A percentile compares a stretch with the other conserved stretches of the same genome.
Evolutionary conservation across 2,329 filamentous ascomycete species (phyloP).

Genomic region (Sporothrix phasma): DNA sequence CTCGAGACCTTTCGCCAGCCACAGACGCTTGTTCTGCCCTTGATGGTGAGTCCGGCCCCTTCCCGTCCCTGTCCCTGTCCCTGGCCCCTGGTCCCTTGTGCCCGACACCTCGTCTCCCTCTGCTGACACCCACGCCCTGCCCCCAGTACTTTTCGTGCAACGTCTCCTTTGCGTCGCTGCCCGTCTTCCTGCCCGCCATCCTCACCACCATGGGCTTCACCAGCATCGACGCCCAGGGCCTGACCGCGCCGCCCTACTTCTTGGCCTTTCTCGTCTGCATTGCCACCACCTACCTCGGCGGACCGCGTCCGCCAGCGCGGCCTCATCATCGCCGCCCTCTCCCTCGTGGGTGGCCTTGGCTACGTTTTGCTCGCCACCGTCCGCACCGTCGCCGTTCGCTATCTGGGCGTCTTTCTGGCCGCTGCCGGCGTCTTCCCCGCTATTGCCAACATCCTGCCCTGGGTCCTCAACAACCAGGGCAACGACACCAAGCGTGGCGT

Average conservation of each 20-base stretch:
- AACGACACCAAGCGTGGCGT: conserved; percentile 55
- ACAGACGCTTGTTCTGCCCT: conserved; percentile 39
- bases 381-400: conserved; percentile 33
- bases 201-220: conserved; percentile 58
- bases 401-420: conserved; percentile 38
- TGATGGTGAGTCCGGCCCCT: conserved; percentile 18
- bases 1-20: conserved; percentile 36
- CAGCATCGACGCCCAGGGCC: conserved; percentile 56
- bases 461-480: conserved; percentile 62
- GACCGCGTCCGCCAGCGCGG: conserved; percentile 57
- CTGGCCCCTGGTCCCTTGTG: too few relatives aligned
- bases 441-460: conserved; percentile 59
- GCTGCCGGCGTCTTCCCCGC: conserved; percentile 47
- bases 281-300: conserved; percentile 50
- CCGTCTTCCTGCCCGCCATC: conserved; percentile 55
- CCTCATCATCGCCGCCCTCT: conserved; percentile 46
- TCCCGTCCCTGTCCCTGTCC: conserved; percentile 22
- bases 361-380: conserved; percentile 56
- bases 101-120: background rate
- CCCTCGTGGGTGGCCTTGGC: conserved; percentile 47
- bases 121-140: background rate
- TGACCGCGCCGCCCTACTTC: conserved; percentile 63
- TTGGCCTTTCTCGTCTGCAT: conserved; percentile 55
- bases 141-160: conserved; percentile 30
- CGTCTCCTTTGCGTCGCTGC: conserved; percentile 32